These are phyloP conservation scores for Venturia asperata DNA, from an alignment of 2,329 filamentous ascomycete genomes.

Conservation along the genomic window DNA sequence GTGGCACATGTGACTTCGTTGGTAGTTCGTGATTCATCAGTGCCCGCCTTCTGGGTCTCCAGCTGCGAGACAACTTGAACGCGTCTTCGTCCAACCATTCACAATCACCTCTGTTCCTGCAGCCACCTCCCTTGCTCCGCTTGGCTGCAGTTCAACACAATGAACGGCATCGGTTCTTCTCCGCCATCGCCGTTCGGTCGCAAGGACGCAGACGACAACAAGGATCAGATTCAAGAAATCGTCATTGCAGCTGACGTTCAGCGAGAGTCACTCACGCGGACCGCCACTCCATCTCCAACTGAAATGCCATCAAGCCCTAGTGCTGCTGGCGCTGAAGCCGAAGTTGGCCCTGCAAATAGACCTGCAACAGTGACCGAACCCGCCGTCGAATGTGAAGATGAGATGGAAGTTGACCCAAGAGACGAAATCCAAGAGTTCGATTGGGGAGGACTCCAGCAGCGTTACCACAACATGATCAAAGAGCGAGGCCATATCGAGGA, in stretches of 20 bases:
- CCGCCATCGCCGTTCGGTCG: neutral
- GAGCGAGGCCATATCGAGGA: constrained; percentile 58
- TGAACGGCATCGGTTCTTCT: neutral
- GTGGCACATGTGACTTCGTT: neutral
- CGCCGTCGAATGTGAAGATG: constrained; percentile 21
- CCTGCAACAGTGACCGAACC: neutral
- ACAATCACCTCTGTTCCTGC: neutral
- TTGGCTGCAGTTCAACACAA: neutral
- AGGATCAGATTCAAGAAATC: constrained; percentile 2
- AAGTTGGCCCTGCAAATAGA: neutral
- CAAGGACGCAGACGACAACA: constrained; percentile 1
- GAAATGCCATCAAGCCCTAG: constrained; percentile 4
- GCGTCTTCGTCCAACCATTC: neutral
- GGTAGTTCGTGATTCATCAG: neutral
- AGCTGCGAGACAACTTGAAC: neutral
- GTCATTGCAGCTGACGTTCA: neutral
- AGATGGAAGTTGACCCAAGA: constrained; percentile 23
- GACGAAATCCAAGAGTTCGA: constrained; percentile 53
- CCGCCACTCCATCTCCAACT: neutral
- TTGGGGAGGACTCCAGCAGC: constrained; percentile 68
- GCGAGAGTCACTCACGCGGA: constrained; percentile 1
- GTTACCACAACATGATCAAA: constrained; percentile 60
- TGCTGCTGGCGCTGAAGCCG: neutral
- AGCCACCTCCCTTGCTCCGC: neutral
- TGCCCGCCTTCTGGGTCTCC: neutral